Evolutionary conservation across 768 basidiomycete genomes (phyloP), one percentile per base, ranked within the genome.

Genomic region (Pleurotus citrinopileatus): DNA sequence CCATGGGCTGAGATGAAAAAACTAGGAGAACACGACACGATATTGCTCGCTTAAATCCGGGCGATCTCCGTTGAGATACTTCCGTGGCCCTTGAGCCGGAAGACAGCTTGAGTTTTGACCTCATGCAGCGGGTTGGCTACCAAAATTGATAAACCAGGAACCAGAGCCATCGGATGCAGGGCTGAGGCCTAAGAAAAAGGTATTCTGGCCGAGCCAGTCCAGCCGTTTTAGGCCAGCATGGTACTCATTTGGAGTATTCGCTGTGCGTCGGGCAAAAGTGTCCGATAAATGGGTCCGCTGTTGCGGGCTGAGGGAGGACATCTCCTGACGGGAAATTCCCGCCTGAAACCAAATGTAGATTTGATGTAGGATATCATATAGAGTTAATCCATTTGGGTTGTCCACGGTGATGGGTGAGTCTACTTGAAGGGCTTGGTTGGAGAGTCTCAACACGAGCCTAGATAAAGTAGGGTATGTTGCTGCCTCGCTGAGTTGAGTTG

Each of bases 341-440:
- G 27, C 36, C 29, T 60, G 57, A 20, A 61, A 55, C 22, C 50
- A 44, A 27, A 43, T 46, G 45, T 60, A 54, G 23, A 62, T 47
- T 15, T 47, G 55, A 19, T 23, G 42, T 12, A 60, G 55, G 23
- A 62, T 57, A 52, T 60, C 55, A 38, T 48, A 40, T 15, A 62
- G 34, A 19, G 61, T 62, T 26, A 62, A 56, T 10, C 61, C 61
- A 22, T 48, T 55, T 15, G 55, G 57, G 32, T 60, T 62, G 43
- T 37, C 28, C 20, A 59, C 42, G 15, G 52, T 36, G 48, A 51
- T 25, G 28, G 46, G 27, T 10, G 20, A 37, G 48, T 51, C 48
- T 36, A 51, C 22, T 51, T 51, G 48, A 25, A 51, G 32, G 19
- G 17, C 10, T 36, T n/a, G 48, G 32, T 51, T 51, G 34, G 15